Conservation (phyloP, 148 eudicot species). For the Silene latifolia region DNA sequence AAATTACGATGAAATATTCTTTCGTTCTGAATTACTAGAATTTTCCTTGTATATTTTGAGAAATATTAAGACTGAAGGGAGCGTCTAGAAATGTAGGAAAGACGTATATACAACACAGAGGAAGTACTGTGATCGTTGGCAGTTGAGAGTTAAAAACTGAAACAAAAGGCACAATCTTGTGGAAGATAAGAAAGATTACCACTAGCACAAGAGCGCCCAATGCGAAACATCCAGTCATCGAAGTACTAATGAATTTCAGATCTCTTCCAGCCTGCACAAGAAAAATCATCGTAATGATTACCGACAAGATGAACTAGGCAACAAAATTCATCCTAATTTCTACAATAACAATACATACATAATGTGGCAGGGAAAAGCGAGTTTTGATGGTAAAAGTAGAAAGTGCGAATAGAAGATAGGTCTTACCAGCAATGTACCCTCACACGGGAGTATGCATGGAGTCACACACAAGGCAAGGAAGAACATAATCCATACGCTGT, state of each 20-base stretch:
- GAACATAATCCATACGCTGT: constrained; percentile 61
- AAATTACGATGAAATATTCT: too few species aligned
- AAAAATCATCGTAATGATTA: not conserved
- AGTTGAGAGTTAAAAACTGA: not conserved
- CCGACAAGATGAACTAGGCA: not conserved
- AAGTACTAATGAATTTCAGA: constrained; percentile 67
- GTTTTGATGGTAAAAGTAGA: not conserved
- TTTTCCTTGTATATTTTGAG: too few species aligned
- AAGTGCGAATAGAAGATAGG: not conserved
- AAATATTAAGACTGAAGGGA: too few species aligned
- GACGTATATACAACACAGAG: too few species aligned
- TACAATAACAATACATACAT: not conserved
- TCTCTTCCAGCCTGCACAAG: constrained; percentile 82
- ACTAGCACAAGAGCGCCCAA: constrained; percentile 56
- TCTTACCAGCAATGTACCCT: constrained; percentile 90
- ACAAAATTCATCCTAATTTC: not conserved
- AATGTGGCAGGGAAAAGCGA: not conserved
- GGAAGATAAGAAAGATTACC: constrained; percentile 38
- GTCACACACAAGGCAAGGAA: constrained; percentile 68
- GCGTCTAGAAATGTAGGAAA: too few species aligned
- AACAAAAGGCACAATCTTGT: not conserved
- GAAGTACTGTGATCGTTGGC: too few species aligned
- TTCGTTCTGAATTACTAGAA: too few species aligned
- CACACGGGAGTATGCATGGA: constrained; percentile 77
- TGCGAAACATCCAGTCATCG: constrained; percentile 67